These are phyloP conservation scores for Trametes cingulata DNA, from an alignment of 768 basidiomycete species.

Conservation along the genomic window DNA sequence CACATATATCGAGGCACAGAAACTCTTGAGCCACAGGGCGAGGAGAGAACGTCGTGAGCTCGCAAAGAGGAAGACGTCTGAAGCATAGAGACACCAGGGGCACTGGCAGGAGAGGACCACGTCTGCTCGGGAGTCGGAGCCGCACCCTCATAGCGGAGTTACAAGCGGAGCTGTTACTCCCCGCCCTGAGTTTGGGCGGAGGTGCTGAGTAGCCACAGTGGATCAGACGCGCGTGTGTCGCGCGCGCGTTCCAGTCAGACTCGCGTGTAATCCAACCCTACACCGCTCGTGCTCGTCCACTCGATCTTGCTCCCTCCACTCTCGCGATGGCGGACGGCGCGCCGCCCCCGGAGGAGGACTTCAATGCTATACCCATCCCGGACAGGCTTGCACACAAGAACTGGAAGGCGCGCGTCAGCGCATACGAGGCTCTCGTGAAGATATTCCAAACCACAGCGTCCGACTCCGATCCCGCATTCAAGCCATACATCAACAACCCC, in stretches of 20 bases:
- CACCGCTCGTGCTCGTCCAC: constrained; percentile 5
- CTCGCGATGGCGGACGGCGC: constrained; percentile 75
- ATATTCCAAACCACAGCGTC: constrained; percentile 87
- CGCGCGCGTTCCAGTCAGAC: constrained; percentile 10
- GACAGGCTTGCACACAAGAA: constrained; percentile 93
- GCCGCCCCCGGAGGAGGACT: constrained; percentile 93
- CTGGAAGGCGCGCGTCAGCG: constrained; percentile 97
- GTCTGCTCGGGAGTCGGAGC: no score
- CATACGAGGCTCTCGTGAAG: constrained; percentile 85
- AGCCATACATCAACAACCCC: constrained; percentile 77
- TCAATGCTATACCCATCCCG: constrained; percentile 70
- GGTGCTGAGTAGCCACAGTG: neutral
- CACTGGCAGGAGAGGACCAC: no score
- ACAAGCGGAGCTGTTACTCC: neutral
- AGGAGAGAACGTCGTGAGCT: neutral
- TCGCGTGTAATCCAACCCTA: constrained; percentile 18
- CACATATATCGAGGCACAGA: no score
- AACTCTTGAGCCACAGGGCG: neutral
- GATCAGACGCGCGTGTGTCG: constrained; percentile 11
- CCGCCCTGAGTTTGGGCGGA: neutral
- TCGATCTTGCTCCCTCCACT: constrained; percentile 12
- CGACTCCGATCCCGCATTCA: constrained; percentile 93
- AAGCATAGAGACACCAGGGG: no score
- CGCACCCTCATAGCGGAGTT: no score
- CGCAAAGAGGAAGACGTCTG: no score